Percentiles rank a stretch among this genome's conserved stretches.
Evolutionary conservation across 2,329 filamentous ascomycete genomes (phyloP).

Genomic region (Aspergillus sclerotialis): DNA sequence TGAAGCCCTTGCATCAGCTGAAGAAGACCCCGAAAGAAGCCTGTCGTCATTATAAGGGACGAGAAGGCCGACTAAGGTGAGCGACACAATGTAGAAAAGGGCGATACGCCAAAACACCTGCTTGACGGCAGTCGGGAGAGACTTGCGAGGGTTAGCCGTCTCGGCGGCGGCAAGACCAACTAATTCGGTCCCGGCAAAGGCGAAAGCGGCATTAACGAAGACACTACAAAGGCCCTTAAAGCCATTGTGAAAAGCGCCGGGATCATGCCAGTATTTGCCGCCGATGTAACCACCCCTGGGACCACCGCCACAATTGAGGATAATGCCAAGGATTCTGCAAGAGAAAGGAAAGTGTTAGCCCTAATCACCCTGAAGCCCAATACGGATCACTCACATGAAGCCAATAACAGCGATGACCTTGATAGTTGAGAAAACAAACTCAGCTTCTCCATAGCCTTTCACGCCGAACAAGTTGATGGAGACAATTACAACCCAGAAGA

Average conservation of each 20-base stretch:
- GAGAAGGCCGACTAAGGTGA: slow-evolving; percentile 73
- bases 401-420: slow-evolving; percentile 82
- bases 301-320: slow-evolving; percentile 77
- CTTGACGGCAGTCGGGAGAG: slow-evolving; percentile 78
- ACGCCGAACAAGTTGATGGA: slow-evolving; percentile 83
- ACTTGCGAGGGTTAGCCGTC: slow-evolving; percentile 55
- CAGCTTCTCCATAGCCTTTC: slow-evolving; percentile 81
- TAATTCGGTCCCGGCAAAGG: slow-evolving; percentile 57
- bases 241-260: slow-evolving; percentile 67
- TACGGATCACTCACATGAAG: slow-evolving; percentile 60
- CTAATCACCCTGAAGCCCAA: neutral
- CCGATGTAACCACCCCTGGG: slow-evolving; percentile 71
- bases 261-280: slow-evolving; percentile 65
- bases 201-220: slow-evolving; percentile 58
- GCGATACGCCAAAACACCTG: slow-evolving; percentile 94
- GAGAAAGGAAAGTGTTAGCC: neutral
- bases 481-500: slow-evolving; percentile 73
- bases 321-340: slow-evolving; percentile 70
- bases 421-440: slow-evolving; percentile 79
- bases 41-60: slow-evolving; percentile 64
- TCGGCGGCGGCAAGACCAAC: slow-evolving; percentile 56
- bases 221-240: slow-evolving; percentile 60
- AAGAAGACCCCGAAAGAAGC: slow-evolving; percentile 53
- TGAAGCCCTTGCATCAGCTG: slow-evolving; percentile 66
- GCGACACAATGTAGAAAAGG: slow-evolving; percentile 79